Evolutionary conservation across 1,139 yeast species (phyloP), one percentile per base, ranked within the genome.

Genomic region (Sugiyamaella sp.): DNA sequence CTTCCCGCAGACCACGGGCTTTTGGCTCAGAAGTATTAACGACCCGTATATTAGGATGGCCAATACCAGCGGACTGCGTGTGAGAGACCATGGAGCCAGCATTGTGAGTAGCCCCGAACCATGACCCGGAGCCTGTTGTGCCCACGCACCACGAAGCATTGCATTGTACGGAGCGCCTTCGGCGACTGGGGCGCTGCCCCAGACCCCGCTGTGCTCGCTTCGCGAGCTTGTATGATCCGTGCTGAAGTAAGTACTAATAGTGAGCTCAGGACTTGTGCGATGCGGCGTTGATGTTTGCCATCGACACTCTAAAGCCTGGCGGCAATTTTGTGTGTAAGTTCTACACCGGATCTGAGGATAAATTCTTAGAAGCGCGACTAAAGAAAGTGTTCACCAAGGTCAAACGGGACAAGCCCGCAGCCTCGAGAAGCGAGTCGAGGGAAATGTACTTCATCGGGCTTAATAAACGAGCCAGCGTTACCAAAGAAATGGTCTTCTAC

Each of bases 231-330:
- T n/a, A n/a, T n/a, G n/a, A n/a, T n/a, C n/a, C n/a, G n/a, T n/a
- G n/a, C n/a, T n/a, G n/a, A n/a, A n/a, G n/a, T n/a, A n/a, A n/a
- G n/a, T n/a, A n/a, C n/a, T n/a, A n/a, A n/a, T n/a, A n/a, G n/a
- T n/a, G n/a, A n/a, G n/a, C n/a, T 12, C 58, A 82, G 80, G 97
- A 91, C 68, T 73, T 93, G 53, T 93, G 97, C 59, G 97, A 93
- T 66, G 97, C 98, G 0, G 91, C 97, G 0, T 72, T 93, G 56
- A 75, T 89, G 12, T 78, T 91, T 53, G 84, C 90, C 2, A 79
- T 88, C 50, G 89, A 84, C 57, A 68, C 86, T 2, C 71, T 93
- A 53, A 82, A 77, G 58, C 81, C 85, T 10, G 80, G 80, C 8
- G 99, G 99, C 1, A 71, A 77, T 5, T 80, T 89, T 63, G 84